Evolutionary conservation across 305 asterid genomes (phyloP), one percentile per base, ranked within the genome.

Genomic region (Monarda citriodora): DNA sequence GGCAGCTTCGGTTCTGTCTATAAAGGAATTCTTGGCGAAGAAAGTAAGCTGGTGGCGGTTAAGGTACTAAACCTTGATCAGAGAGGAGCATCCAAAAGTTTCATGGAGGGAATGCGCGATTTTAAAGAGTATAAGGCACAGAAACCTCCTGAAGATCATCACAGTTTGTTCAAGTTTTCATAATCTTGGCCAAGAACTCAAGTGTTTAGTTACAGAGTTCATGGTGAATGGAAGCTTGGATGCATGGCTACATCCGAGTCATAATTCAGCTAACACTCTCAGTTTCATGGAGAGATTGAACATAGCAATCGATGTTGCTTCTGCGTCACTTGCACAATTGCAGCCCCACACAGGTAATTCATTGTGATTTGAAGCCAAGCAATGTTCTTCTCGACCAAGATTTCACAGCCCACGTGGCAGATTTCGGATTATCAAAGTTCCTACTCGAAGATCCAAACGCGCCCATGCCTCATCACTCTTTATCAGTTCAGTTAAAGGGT

Each of bases 331-430:
- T 61, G 22, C 66, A 61, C 46, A 60, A 60, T 31, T 41, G 47
- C 5, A 18, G 65, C 56, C 47, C 47, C 47, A 32, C 34, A 0
- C 65, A 56, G 1, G 31, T 60, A 12, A 18, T 60, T 8, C 51
- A 58, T 58, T 58, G 62, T 41, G 63, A 58, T 25, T 11, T 42
- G 53, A 58, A 58, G 63, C 63, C 63, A 15, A 58, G 64, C 12
- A 59, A 59, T 16, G 6, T 59, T 5, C 64, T 59, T 25, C 64
- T 60, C 3, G 56, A 46, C 46, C 46, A 60, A 46, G 46, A 46
- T 8, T n/a, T 46, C 10, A 46, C 17, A 11, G 65, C 65, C 45
- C 65, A 21, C 48, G 65, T 60, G 4, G 65, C 46, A 14, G 65
- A 60, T 60, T 60, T 60, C 18, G 65, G 65, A 31, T 46, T 60